phyloP scores from a whole-genome alignment of 257 asterid species.

The Solanum clarkiae region DNA sequence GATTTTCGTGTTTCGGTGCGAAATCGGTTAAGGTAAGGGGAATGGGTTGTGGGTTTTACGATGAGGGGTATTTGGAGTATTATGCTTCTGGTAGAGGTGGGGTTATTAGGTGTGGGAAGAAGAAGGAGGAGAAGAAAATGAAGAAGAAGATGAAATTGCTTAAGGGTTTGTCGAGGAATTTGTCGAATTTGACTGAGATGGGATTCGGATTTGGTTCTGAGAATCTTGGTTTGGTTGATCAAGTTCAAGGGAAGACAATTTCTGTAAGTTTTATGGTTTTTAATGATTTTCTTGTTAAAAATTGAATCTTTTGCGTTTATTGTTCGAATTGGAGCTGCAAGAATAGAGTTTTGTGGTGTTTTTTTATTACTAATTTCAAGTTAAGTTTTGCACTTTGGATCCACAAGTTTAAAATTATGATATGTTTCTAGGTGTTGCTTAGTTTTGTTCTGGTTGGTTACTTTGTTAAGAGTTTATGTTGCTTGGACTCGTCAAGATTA shows the following conservation, averaged over 20 bases:
- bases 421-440: no score
- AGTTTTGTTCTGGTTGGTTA: no score
- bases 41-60: constrained; percentile 18
- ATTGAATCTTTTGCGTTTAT: no score
- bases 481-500: no score
- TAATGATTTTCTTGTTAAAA: no score
- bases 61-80: constrained; percentile 44
- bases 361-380: background rate
- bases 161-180: constrained; percentile 43
- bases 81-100: constrained; percentile 20
- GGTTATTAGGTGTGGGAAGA: constrained; percentile 5
- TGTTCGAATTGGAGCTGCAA: no score
- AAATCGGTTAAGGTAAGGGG: background rate
- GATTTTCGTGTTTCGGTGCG: background rate
- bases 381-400: background rate
- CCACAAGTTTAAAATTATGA: background rate
- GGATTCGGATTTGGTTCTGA: constrained; percentile 34
- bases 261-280: constrained; percentile 31
- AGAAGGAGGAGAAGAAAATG: constrained; percentile 16
- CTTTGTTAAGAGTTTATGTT: no score
- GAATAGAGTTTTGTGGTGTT: no score
- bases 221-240: constrained; percentile 17
- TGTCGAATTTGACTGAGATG: constrained; percentile 29
- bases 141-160: constrained; percentile 57
- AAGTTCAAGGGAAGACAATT: constrained; percentile 30